A percentile compares a stretch with the other conserved stretches of the same genome.
Evolutionary conservation across 2,329 filamentous ascomycete species (phyloP).

Genomic region (Fusarium fracticaudum): DNA sequence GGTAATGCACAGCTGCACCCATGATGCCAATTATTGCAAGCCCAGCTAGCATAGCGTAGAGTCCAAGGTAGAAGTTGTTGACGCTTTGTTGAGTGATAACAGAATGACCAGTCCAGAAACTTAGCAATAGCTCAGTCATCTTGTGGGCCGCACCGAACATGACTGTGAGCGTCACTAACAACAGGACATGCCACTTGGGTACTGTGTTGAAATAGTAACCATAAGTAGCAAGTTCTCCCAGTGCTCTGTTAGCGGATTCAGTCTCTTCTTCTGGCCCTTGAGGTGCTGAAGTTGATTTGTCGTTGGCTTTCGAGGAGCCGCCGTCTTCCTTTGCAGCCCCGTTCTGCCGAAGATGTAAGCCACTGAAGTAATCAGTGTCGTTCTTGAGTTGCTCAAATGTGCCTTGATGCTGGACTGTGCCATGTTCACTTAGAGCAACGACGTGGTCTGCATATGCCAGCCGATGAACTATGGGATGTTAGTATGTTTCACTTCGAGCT

Average conservation of each 20-base stretch:
- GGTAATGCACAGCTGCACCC: neutral
- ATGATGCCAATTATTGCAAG: conserved; percentile 6
- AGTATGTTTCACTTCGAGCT: neutral
- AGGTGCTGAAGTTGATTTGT: neutral
- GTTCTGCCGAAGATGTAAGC: conserved; percentile 6
- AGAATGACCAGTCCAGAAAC: conserved; percentile 22
- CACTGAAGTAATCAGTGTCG: conserved; percentile 8
- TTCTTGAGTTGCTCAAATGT: conserved; percentile 15
- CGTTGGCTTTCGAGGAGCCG: neutral
- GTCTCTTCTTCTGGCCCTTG: neutral
- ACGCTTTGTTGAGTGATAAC: neutral
- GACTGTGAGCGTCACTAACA: neutral
- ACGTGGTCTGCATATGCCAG: conserved; percentile 5
- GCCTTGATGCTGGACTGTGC: conserved; percentile 12
- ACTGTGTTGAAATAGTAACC: conserved; percentile 11
- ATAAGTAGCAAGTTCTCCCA: conserved; percentile 14
- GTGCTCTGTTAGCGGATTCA: neutral
- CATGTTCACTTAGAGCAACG: conserved; percentile 5
- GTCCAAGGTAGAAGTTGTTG: conserved; percentile 25
- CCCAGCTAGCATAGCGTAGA: conserved; percentile 21
- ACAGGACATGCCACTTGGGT: conserved; percentile 1
- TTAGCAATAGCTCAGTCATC: conserved; percentile 25
- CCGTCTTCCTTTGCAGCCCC: neutral
- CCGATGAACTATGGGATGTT: neutral
- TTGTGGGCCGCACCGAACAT: conserved; percentile 16